Evolutionary conservation across 2,329 filamentous ascomycete genomes (phyloP).

Genomic region (Spiromastix sp.): DNA sequence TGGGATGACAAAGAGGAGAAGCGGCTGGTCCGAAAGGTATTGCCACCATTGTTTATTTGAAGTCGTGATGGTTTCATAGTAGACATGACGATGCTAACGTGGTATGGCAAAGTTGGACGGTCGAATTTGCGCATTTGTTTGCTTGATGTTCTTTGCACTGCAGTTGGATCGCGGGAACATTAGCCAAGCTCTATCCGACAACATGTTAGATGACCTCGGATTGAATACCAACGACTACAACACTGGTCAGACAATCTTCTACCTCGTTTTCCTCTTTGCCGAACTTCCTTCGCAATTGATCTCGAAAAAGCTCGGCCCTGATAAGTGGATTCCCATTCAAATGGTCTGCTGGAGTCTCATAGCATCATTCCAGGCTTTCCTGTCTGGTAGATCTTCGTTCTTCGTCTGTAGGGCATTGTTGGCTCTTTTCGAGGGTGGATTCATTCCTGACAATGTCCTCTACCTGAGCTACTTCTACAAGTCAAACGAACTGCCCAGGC

Average conservation of each 20-base stretch:
- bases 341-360: constrained; percentile 44
- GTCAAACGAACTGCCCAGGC: constrained; percentile 8
- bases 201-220: constrained; percentile 38
- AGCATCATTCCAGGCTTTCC: constrained; percentile 34
- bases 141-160: constrained; percentile 49
- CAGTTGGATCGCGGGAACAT: constrained; percentile 52
- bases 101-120: constrained; percentile 10
- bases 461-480: constrained; percentile 12
- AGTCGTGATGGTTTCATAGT: too few species aligned
- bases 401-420: constrained; percentile 37
- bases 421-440: constrained; percentile 35
- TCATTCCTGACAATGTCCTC: constrained; percentile 30
- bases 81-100: background rate
- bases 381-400: constrained; percentile 1
- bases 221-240: constrained; percentile 19
- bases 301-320: constrained; percentile 35
- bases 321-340: constrained; percentile 37
- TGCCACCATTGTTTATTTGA: too few species aligned
- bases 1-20: constrained; percentile 28
- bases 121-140: constrained; percentile 23
- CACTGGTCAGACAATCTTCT: constrained; percentile 45
- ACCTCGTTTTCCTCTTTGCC: constrained; percentile 42
- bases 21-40: constrained; percentile 17
- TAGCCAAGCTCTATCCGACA: constrained; percentile 46
- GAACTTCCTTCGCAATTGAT: constrained; percentile 50